Evolutionary conservation across 768 basidiomycete species (phyloP).

Genomic region (Naganishia randhawae): DNA sequence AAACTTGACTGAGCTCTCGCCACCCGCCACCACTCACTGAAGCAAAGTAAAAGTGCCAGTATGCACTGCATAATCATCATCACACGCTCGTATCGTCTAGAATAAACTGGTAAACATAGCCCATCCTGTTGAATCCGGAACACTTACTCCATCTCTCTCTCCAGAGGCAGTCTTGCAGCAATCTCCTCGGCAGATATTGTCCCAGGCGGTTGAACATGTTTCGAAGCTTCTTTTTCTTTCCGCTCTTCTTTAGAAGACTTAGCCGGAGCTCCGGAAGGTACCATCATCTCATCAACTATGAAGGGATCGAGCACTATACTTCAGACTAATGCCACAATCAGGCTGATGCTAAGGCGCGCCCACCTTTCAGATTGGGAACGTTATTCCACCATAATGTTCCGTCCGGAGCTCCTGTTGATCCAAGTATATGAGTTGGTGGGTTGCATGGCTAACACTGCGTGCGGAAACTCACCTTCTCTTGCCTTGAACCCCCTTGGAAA

Average conservation of each 20-base stretch:
- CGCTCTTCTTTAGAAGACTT: slow-evolving; percentile 28
- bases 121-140: slow-evolving; percentile 17
- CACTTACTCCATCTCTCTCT: slow-evolving; percentile 44
- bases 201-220: slow-evolving; percentile 24
- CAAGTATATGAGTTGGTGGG: neutral
- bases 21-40: slow-evolving; percentile 21
- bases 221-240: slow-evolving; percentile 29
- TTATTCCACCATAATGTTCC: slow-evolving; percentile 51
- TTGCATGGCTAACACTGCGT: neutral
- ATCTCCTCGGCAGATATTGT: slow-evolving; percentile 38
- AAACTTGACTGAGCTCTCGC: neutral
- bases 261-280: slow-evolving; percentile 19
- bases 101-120: neutral
- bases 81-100: slow-evolving; percentile 47
- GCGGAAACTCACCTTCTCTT: slow-evolving; percentile 33
- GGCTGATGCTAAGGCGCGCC: slow-evolving; percentile 10
- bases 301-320: neutral
- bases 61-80: slow-evolving; percentile 46
- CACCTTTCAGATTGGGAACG: slow-evolving; percentile 41
- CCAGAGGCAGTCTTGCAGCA: slow-evolving; percentile 32
- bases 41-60: slow-evolving; percentile 43
- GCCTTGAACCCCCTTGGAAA: slow-evolving; percentile 48
- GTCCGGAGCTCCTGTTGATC: slow-evolving; percentile 30
- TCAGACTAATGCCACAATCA: neutral
- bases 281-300: slow-evolving; percentile 27